Percentiles rank a stretch among this genome's conserved stretches.
Evolutionary conservation across 1,139 yeast genomes (phyloP).

Genomic region (Fermentozyma sake): DNA sequence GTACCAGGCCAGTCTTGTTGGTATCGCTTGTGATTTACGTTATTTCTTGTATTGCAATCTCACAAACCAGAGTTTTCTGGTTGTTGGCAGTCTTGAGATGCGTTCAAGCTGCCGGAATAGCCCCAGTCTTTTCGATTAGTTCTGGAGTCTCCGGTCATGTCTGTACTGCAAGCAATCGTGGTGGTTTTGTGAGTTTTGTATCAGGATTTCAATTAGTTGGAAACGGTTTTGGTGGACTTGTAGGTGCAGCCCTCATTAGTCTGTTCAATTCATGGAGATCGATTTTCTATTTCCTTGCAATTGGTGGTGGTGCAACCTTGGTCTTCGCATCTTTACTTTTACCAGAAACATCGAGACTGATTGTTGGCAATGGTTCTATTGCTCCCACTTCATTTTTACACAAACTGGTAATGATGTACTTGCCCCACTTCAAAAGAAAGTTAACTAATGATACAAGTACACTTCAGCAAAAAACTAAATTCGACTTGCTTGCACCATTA

Average conservation of each 20-base stretch:
- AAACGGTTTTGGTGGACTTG: conserved; percentile 37
- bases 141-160: conserved; percentile 42
- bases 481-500: conserved; percentile 27
- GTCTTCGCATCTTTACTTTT: conserved; percentile 19
- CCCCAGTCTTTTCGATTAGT: conserved; percentile 36
- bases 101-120: conserved; percentile 39
- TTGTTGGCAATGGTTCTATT: conserved; percentile 39
- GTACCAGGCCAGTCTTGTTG: conserved; percentile 63
- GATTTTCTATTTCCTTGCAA: conserved; percentile 33
- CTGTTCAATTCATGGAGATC: conserved; percentile 33
- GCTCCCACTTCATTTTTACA: conserved; percentile 19
- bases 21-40: conserved; percentile 50
- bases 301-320: conserved; percentile 32
- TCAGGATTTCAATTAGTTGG: conserved; percentile 35
- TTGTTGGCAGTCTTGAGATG: conserved; percentile 32
- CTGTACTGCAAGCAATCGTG: conserved; percentile 32
- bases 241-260: conserved; percentile 32
- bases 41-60: conserved; percentile 58
- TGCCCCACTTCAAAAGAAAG: conserved; percentile 20
- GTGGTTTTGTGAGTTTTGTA: conserved; percentile 37
- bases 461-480: conserved; percentile 13
- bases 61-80: conserved; percentile 44
- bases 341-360: conserved; percentile 34
- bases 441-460: conserved; percentile 26
- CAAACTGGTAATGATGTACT: conserved; percentile 19